Evolutionary conservation across 768 basidiomycete species (phyloP), one percentile per base, ranked within the genome.

Genomic region (Chlorophyllum brunneum): DNA sequence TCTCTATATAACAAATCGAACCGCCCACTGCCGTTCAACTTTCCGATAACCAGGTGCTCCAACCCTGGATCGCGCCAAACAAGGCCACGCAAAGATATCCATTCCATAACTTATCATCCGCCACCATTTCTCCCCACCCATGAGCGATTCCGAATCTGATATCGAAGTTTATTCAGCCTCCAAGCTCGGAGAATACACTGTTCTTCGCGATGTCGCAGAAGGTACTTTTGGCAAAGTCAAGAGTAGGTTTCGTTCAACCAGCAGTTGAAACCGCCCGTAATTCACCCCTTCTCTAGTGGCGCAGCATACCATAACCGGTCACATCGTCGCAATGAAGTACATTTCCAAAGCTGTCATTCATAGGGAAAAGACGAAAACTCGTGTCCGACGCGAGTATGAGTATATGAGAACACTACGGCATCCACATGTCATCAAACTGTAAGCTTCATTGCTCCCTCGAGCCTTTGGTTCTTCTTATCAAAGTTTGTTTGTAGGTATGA

Each of bases 151-250:
- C 24, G 51, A 53, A 5, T 18, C 57, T 43, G 69, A 70, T 30
- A 59, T 60, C 22, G 54, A 57, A 46, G 57, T 67, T 30, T 81
- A 74, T 61, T 72, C 86, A 10, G 74, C 85, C 8, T 82, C 85
- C 13, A 86, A 86, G 72, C 83, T 97, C 27, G 94, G 95, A 39
- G 89, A 95, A 73, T 98, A 98, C 70, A 88, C 81, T 36, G 83
- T 98, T 53, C 80, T 86, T 49, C 70, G 82, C 52, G 93, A 95
- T 58, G 88, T 98, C 54, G 95, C 95, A 16, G 93, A 95, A 58
- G 97, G 97, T 2, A 95, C 92, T 9, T 99, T 98, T 73, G 97
- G 95, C 50, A 98, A 97, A 72, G 97, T 99, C 66, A 98, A 98
- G 79, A 91, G 95, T 97, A 69, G 68, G 92, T 82, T 20, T 18